phyloP scores from a whole-genome alignment of 768 basidiomycete species.

The Auriscalpium microsporum region DNA sequence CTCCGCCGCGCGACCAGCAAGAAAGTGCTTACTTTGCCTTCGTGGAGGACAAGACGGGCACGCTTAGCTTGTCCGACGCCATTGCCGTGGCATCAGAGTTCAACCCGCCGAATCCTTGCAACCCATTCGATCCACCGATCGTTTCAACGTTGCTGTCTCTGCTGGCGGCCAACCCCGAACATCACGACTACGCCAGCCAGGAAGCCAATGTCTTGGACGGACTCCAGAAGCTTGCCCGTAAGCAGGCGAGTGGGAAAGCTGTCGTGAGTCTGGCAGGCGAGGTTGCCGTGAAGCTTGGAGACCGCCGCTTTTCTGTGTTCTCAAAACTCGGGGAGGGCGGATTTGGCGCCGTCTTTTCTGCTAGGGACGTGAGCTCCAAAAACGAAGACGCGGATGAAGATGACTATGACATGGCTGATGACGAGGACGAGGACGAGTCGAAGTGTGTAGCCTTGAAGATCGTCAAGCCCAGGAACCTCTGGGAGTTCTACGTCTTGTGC shows the following conservation, averaged over 20 bases:
- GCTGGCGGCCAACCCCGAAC: constrained; percentile 51
- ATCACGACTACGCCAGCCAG: constrained; percentile 46
- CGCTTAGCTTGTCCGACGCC: constrained; percentile 57
- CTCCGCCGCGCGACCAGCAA: constrained; percentile 5
- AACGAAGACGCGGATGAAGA: constrained; percentile 35
- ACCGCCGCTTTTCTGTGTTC: constrained; percentile 55
- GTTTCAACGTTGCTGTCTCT: constrained; percentile 55
- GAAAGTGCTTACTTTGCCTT: constrained; percentile 5
- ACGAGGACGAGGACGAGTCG: constrained; percentile 38
- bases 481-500: constrained; percentile 88
- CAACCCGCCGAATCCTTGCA: constrained; percentile 79
- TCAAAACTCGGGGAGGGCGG: constrained; percentile 96
- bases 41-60: constrained; percentile 56
- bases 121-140: constrained; percentile 68
- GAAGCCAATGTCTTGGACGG: constrained; percentile 53
- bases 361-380: constrained; percentile 39
- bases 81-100: constrained; percentile 55
- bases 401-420: constrained; percentile 30
- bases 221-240: constrained; percentile 66
- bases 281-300: constrained; percentile 54
- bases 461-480: constrained; percentile 78
- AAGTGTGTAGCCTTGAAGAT: constrained; percentile 83
- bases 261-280: constrained; percentile 28
- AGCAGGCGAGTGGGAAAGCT: constrained; percentile 25
- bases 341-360: constrained; percentile 92